phyloP scores from a whole-genome alignment of 2,329 filamentous ascomycete genomes.

The Atkinsonella texensis region DNA sequence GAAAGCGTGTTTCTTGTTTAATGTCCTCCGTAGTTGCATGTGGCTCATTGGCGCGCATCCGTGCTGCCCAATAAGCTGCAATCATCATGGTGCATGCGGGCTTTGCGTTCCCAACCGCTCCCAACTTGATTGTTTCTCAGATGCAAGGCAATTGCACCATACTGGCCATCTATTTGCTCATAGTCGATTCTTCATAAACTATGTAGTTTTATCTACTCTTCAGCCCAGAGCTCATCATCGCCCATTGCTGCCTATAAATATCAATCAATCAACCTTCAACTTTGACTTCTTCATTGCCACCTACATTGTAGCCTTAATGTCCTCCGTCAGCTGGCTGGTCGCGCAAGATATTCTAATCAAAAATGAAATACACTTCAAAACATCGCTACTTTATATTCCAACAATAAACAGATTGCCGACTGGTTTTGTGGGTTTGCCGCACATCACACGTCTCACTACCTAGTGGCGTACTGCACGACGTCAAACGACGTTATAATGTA shows the following conservation, averaged over 20 bases:
- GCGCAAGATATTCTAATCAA: neutral
- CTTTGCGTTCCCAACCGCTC: too few relatives aligned
- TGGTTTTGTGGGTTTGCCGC: neutral
- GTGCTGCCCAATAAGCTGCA: neutral
- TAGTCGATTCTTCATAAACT: constrained; percentile 9
- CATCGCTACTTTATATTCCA: neutral
- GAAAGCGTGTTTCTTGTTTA: too few relatives aligned
- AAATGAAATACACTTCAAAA: neutral
- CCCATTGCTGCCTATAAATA: too few relatives aligned
- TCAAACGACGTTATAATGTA: neutral
- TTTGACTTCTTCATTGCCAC: neutral
- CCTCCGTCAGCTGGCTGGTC: too few relatives aligned
- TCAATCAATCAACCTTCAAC: neutral
- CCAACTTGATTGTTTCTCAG: neutral
- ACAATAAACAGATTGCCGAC: neutral
- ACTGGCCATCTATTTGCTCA: constrained; percentile 8
- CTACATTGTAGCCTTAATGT: too few relatives aligned
- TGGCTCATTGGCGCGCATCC: neutral
- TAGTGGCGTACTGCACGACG: too few relatives aligned
- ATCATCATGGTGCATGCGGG: neutral
- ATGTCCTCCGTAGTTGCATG: too few relatives aligned
- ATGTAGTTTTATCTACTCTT: too few relatives aligned
- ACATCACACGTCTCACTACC: neutral
- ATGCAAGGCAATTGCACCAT: constrained; percentile 4
- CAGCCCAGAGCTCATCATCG: too few relatives aligned